phyloP scores from a whole-genome alignment of 1,139 yeast species.

The Entelexis sorbosivorans region DNA sequence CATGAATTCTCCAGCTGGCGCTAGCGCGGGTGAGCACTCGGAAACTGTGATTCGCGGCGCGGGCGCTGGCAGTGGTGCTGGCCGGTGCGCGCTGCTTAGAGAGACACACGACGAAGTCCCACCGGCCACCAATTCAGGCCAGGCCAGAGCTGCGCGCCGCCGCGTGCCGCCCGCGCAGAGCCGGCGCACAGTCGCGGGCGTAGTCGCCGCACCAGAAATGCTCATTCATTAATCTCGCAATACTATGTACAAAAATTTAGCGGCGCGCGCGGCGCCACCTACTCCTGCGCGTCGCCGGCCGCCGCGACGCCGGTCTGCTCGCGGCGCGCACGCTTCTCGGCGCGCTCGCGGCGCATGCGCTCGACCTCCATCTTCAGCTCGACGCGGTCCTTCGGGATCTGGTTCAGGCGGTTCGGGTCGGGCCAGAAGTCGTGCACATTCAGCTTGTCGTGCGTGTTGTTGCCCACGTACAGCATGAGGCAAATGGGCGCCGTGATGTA shows the following conservation, averaged over 20 bases:
- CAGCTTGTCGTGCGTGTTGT: conserved; percentile 77
- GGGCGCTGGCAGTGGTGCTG: not conserved
- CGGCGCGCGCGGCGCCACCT: not conserved
- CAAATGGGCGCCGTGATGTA: conserved; percentile 76
- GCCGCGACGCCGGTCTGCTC: conserved; percentile 54
- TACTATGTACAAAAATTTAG: not conserved
- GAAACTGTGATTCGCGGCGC: no score
- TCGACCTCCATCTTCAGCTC: conserved; percentile 88
- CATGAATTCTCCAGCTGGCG: conserved; percentile 1
- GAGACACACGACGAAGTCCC: not conserved
- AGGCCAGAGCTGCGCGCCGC: not conserved
- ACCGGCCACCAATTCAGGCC: no score
- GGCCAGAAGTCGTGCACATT: conserved; percentile 97
- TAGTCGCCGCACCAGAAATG: not conserved
- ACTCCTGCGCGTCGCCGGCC: not conserved
- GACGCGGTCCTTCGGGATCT: conserved; percentile 84
- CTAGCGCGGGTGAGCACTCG: no score
- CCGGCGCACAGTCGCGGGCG: no score
- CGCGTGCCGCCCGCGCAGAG: no score
- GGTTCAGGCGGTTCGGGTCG: conserved; percentile 80
- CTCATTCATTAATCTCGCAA: not conserved
- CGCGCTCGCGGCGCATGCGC: conserved; percentile 62
- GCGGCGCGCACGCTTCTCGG: conserved; percentile 52
- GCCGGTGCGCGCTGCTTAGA: not conserved
- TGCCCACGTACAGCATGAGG: conserved; percentile 86